Evolutionary conservation across 176 grass and related monocot species (phyloP), one percentile per base, ranked within the genome.

Genomic region (Eremochloa ophiuroides): DNA sequence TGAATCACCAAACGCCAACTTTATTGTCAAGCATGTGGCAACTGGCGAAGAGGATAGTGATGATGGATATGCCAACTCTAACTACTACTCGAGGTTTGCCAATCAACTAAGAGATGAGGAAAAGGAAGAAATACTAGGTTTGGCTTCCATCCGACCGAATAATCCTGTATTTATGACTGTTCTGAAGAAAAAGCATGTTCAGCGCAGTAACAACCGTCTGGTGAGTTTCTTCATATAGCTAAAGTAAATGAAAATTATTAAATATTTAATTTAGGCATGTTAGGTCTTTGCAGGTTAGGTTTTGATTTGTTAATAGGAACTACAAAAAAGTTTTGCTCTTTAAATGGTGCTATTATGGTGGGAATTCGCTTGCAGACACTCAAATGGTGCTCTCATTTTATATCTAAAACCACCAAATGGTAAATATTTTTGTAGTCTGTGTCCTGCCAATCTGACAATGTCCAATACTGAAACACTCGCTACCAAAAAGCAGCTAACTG

Each of bases 161-260:
- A 93, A 93, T 77, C 76, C 91, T 26, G 75, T 65, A 40, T 89
- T 89, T 77, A 6, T 89, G 25, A 70, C 40, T 38, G 44, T 89
- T 77, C 27, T 89, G 6, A n/a, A 28, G 34, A 74, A 5, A 12
- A 27, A 4, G 1, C 84, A 86, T 16, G 14, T 77, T 40, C 69
- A 28, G 12, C 40, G 9, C 69, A 69, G 1, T 2, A 33, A 67
- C 40, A 76, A 63, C 40, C 2, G 28, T 30, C 61, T 88, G 87
- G 87, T 84, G 40, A 80, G 87, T 84, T 18, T 53, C 27, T 10
- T 40, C 30, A 6, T 67, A 69, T 41, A 41, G 5, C 37, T 41
- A 25, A 12, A 69, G n/a, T 41, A 41, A 69, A 41, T 69, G 34
- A 5, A 28, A 41, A 69, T 38, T 11, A 12, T 25, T 69, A 37